A percentile compares a stretch with the other conserved stretches of the same genome.
phyloP scores from a whole-genome alignment of 2,329 filamentous ascomycete species.

The Cercospora brassicicola region DNA sequence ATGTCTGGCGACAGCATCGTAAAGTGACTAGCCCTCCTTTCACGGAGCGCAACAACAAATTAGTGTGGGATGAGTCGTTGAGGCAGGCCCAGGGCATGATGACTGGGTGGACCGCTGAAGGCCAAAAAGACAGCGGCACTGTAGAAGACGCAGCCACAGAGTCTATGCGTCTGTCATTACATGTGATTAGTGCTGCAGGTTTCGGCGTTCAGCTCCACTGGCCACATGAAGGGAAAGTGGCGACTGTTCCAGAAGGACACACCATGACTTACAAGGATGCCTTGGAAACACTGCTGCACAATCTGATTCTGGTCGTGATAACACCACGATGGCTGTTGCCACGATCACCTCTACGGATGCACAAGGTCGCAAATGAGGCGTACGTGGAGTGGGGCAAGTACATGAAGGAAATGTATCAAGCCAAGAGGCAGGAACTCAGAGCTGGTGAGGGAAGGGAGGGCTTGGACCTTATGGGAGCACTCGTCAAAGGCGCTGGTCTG shows the following conservation, averaged over 20 bases:
- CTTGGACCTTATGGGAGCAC: slow-evolving; percentile 58
- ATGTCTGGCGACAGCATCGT: slow-evolving; percentile 69
- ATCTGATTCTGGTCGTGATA: slow-evolving; percentile 63
- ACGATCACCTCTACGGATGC: slow-evolving; percentile 53
- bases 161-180: slow-evolving; percentile 63
- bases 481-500: slow-evolving; percentile 51
- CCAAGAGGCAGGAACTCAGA: slow-evolving; percentile 56
- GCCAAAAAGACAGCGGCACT: slow-evolving; percentile 47
- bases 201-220: slow-evolving; percentile 62
- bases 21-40: slow-evolving; percentile 71
- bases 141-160: slow-evolving; percentile 62
- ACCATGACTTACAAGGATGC: slow-evolving; percentile 66
- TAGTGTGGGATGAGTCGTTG: slow-evolving; percentile 65
- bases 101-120: slow-evolving; percentile 55
- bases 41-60: slow-evolving; percentile 70
- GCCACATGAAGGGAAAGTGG: slow-evolving; percentile 56
- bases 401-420: slow-evolving; percentile 66
- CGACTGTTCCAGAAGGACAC: slow-evolving; percentile 51
- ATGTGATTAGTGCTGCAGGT: slow-evolving; percentile 67
- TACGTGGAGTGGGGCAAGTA: slow-evolving; percentile 66
- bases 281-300: slow-evolving; percentile 61
- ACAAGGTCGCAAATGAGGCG: slow-evolving; percentile 56
- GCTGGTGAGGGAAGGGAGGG: slow-evolving; percentile 42
- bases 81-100: slow-evolving; percentile 65
- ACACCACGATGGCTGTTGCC: slow-evolving; percentile 58